Conservation (phyloP, 1,284 basidiomycete species). For the Sanguinoderma infundibulare region DNA sequence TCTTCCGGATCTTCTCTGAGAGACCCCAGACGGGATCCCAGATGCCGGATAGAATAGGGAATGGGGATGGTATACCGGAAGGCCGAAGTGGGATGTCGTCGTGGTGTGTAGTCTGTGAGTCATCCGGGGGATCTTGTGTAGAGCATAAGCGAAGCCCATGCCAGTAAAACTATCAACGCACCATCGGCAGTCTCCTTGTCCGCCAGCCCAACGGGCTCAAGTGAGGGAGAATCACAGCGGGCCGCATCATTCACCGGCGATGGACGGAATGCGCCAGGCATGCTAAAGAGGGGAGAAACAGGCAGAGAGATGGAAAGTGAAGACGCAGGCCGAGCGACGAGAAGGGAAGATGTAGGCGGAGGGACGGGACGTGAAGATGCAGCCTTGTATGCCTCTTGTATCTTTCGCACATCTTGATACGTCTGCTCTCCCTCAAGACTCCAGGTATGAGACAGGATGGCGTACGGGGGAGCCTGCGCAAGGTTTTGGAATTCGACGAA, state of each 20-base stretch:
- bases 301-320: background rate
- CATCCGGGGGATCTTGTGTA: no score
- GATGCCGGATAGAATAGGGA: background rate
- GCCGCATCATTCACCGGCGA: no score
- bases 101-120: no score
- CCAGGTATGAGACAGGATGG: slow-evolving; percentile 8
- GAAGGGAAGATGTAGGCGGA: background rate
- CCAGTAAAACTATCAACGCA: no score
- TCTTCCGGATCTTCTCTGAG: background rate
- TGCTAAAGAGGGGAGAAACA: background rate
- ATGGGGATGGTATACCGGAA: no score
- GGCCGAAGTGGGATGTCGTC: no score
- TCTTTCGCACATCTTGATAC: background rate
- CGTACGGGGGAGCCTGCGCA: background rate
- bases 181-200: no score
- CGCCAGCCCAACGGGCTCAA: no score
- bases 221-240: no score
- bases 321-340: background rate
- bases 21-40: background rate
- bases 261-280: background rate
- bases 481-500: background rate
- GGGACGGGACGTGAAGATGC: background rate
- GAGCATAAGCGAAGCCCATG: no score
- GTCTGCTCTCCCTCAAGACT: background rate
- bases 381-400: background rate